Percentiles rank a stretch among this genome's conserved stretches.
Evolutionary conservation across 2,329 filamentous ascomycete species (phyloP).

Genomic region (Epichloe baconii): DNA sequence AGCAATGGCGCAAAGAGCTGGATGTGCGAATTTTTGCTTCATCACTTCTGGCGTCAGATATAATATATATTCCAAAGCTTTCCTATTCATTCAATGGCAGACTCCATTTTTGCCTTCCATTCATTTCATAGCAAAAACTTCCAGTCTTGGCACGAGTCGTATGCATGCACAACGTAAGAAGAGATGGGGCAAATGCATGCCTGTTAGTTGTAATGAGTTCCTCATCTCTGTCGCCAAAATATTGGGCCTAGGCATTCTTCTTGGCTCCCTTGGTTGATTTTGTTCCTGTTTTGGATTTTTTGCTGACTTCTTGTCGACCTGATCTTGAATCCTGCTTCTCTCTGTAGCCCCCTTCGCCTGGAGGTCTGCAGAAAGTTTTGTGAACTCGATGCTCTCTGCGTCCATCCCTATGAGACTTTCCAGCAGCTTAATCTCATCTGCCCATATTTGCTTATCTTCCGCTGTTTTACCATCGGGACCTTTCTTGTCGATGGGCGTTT

Average conservation of each 20-base stretch:
- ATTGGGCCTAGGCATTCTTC: neutral
- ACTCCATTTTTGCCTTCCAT: neutral
- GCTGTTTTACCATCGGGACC: constrained; percentile 51
- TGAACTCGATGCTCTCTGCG: constrained; percentile 59
- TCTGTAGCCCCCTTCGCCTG: constrained; percentile 56
- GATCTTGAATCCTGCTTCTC: constrained; percentile 60
- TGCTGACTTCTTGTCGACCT: constrained; percentile 62
- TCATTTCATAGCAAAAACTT: too few species aligned
- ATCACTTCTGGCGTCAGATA: neutral
- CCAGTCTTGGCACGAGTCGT: too few species aligned
- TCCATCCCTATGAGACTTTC: constrained; percentile 83
- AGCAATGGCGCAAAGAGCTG: neutral
- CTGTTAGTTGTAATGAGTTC: neutral
- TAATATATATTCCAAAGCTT: neutral
- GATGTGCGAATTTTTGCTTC: neutral
- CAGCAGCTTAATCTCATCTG: constrained; percentile 85
- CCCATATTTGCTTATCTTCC: constrained; percentile 79
- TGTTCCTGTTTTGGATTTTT: constrained; percentile 31
- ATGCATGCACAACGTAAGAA: too few species aligned
- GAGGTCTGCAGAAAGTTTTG: constrained; percentile 48
- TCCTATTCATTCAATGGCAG: neutral
- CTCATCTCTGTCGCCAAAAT: neutral
- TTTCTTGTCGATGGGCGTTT: constrained; percentile 79
- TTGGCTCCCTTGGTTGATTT: neutral
- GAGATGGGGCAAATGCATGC: too few species aligned